Evolutionary conservation across 768 basidiomycete genomes (phyloP).

Genomic region (Hirschioporus abietinus): DNA sequence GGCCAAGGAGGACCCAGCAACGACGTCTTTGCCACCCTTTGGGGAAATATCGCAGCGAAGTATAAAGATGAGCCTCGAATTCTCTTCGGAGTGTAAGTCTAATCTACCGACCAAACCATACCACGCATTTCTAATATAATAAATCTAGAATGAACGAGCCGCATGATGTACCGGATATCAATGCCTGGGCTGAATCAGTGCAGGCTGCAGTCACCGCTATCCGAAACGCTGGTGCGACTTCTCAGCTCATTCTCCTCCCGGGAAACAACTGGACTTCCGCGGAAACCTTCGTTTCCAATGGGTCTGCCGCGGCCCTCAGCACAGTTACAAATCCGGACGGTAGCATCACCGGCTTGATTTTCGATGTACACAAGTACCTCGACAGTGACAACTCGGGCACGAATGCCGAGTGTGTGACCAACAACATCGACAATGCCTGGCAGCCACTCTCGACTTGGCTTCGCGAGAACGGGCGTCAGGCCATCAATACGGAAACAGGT

Average conservation of each 20-base stretch:
- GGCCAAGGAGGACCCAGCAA: slow-evolving; percentile 60
- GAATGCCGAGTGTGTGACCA: slow-evolving; percentile 43
- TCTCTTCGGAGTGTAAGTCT: slow-evolving; percentile 44
- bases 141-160: slow-evolving; percentile 54
- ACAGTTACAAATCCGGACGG: slow-evolving; percentile 43
- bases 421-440: slow-evolving; percentile 46
- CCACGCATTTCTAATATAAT: neutral
- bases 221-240: slow-evolving; percentile 47
- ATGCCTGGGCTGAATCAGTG: slow-evolving; percentile 43
- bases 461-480: slow-evolving; percentile 43
- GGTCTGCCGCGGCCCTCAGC: slow-evolving; percentile 43
- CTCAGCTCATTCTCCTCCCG: slow-evolving; percentile 53
- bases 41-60: slow-evolving; percentile 46
- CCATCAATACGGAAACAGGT: slow-evolving; percentile 57
- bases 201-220: slow-evolving; percentile 62
- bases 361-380: slow-evolving; percentile 62
- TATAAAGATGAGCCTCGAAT: slow-evolving; percentile 37
- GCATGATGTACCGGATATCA: slow-evolving; percentile 48
- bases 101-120: slow-evolving; percentile 14
- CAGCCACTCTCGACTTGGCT: slow-evolving; percentile 44
- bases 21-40: slow-evolving; percentile 46
- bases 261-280: slow-evolving; percentile 57
- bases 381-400: slow-evolving; percentile 49
- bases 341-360: slow-evolving; percentile 38
- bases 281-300: slow-evolving; percentile 42